Base-by-base conservation (phyloP, 805 yeast species). In the Metschnikowia kofuensis region DNA sequence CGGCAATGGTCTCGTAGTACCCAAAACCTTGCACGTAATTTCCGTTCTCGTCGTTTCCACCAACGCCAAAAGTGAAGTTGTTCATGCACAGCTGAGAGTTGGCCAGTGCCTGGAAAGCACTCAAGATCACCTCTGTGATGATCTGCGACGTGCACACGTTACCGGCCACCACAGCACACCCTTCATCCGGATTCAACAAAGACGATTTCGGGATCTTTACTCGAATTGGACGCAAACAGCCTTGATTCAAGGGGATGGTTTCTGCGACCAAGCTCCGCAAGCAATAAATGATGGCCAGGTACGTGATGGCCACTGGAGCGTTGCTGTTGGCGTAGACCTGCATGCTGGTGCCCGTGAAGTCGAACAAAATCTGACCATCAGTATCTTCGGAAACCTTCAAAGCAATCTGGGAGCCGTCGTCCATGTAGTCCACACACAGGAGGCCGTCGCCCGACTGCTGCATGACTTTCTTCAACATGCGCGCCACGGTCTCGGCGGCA, bases 71-170 rank as follows among this genome's bases (percentile, higher is more conserved):
- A 0, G 97, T 91, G 58, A 92, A 81, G 68, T 92, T 94, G 68
- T 94, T 92, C 66, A 96, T 89, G 51, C 94, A 90, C 38, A 97
- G 97, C 68, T 92, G 98, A 1, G 97, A 90, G 55, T 90, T 97
- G 2, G 97, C 97, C 72, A 89, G 87, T 6, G 90, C 89, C 52
- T 80, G 77, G 64, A 94, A 90, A 0, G 98, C 94, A 59, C 84
- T 85, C 60, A 92, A 74, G 37, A 94, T 80, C 2, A 87, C 92
- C 67, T 91, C 97, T 0, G 96, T 90, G 41, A 94, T 83, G 58
- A 97, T 78, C 67, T 94, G 98, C 1, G 97, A 86, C 1, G 98
- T 92, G 68, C 91, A 86, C 7, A 92, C 98, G 65, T 92, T 92
- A 8, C 97, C 97, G 2, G 77, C 78, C 15, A 92, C 97, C 35